Conservation (phyloP, 2,329 filamentous ascomycete genomes). For the Fonsecaea monophora region DNA sequence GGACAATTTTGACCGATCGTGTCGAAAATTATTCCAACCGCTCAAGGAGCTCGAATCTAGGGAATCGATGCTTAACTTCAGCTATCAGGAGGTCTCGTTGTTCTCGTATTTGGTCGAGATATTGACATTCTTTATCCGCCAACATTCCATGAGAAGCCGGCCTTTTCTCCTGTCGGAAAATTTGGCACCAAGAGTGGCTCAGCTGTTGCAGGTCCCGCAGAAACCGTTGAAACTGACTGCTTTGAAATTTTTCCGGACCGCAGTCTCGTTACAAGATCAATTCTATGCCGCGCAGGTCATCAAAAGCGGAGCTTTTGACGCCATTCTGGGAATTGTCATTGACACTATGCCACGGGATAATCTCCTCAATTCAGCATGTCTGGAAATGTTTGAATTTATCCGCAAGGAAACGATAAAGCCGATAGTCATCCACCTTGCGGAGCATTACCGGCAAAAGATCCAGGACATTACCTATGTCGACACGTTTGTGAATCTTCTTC, state of each 20-base stretch:
- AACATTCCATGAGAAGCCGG: constrained; percentile 85
- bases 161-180: constrained; percentile 84
- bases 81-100: constrained; percentile 84
- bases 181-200: constrained; percentile 77
- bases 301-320: constrained; percentile 75
- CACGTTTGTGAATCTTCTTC: constrained; percentile 78
- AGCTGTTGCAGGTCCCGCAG: constrained; percentile 81
- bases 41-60: constrained; percentile 74
- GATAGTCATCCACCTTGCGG: constrained; percentile 81
- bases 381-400: constrained; percentile 93
- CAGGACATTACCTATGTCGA: constrained; percentile 79
- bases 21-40: constrained; percentile 83
- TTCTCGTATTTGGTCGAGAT: constrained; percentile 92
- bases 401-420: constrained; percentile 81
- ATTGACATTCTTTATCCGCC: constrained; percentile 89
- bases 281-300: constrained; percentile 88
- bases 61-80: constrained; percentile 69
- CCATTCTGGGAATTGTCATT: constrained; percentile 82
- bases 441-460: constrained; percentile 80
- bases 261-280: constrained; percentile 84
- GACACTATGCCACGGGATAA: constrained; percentile 92
- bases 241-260: constrained; percentile 89
- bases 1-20: constrained; percentile 87
- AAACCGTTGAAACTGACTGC: constrained; percentile 92
- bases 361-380: constrained; percentile 86